A percentile compares a stretch with the other conserved stretches of the same genome.
phyloP scores from a whole-genome alignment of 495 filamentous ascomycete genomes.

The Schizothecium vesticola region DNA sequence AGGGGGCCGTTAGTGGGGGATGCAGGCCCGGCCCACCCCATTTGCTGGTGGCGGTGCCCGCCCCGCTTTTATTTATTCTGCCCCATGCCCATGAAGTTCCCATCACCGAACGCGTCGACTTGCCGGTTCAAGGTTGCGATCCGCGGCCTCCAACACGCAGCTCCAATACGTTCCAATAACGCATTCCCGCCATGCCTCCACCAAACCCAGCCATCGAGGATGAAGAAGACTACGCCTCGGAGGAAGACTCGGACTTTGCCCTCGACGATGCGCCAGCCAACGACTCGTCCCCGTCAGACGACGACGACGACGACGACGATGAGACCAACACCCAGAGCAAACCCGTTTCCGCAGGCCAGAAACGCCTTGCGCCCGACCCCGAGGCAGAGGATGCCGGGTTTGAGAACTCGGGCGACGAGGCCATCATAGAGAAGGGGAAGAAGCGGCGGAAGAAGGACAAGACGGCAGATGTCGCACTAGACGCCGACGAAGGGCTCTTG shows the following conservation, averaged over 20 bases:
- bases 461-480: conserved; percentile 37
- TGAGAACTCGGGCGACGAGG: conserved; percentile 74
- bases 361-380: conserved; percentile 34
- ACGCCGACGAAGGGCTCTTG: conserved; percentile 62
- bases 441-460: conserved; percentile 53
- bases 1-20: neutral
- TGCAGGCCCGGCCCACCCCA: neutral
- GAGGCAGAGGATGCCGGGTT: conserved; percentile 43
- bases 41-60: neutral
- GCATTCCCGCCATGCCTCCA: conserved; percentile 11
- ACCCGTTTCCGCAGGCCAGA: conserved; percentile 29
- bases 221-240: conserved; percentile 60
- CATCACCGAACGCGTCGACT: neutral
- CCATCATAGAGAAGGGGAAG: conserved; percentile 58
- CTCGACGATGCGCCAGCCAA: conserved; percentile 52
- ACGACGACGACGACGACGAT: conserved; percentile 25
- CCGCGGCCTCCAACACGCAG: neutral
- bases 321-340: neutral
- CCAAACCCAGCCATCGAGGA: conserved; percentile 12
- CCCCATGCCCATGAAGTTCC: neutral
- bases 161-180: neutral
- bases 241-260: conserved; percentile 71
- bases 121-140: neutral
- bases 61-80: neutral
- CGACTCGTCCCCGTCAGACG: conserved; percentile 42